A percentile compares a stretch with the other conserved stretches of the same genome.
phyloP scores from a whole-genome alignment of 768 basidiomycete species.

The Amanita pseudoporphyria region DNA sequence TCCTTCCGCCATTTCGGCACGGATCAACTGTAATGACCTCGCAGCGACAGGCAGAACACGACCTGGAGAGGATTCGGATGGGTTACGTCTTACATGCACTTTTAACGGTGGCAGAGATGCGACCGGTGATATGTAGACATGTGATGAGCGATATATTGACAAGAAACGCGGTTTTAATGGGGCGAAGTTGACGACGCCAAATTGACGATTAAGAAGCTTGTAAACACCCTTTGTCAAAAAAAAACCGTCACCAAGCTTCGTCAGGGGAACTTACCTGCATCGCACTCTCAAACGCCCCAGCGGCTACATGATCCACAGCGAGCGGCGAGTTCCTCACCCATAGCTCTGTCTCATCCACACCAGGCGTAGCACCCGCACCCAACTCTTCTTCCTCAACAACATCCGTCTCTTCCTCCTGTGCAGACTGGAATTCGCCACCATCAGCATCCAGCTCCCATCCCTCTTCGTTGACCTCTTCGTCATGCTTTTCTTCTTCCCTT shows the following conservation, averaged over 20 bases:
- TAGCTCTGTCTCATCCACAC: constrained; percentile 77
- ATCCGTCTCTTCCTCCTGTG: constrained; percentile 35
- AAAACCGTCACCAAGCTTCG: neutral
- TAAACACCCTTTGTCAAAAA: constrained; percentile 6
- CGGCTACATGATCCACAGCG: constrained; percentile 90
- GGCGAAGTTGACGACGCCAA: constrained; percentile 84
- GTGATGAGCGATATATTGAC: constrained; percentile 80
- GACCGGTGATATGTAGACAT: constrained; percentile 78
- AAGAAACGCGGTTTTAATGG: constrained; percentile 85
- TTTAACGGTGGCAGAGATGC: constrained; percentile 84
- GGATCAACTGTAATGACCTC: constrained; percentile 62
- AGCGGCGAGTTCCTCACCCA: constrained; percentile 95
- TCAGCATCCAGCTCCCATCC: constrained; percentile 88
- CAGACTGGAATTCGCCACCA: constrained; percentile 51
- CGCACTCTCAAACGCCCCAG: constrained; percentile 92
- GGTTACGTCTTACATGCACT: constrained; percentile 83
- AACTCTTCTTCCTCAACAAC: constrained; percentile 51
- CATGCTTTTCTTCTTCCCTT: constrained; percentile 64
- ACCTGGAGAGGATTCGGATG: constrained; percentile 62
- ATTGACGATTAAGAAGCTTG: constrained; percentile 85
- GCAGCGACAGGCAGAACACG: constrained; percentile 72
- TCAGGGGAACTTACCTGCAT: constrained; percentile 67
- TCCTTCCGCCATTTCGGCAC: constrained; percentile 77
- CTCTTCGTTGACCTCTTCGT: constrained; percentile 63
- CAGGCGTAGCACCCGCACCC: constrained; percentile 72